A percentile compares a stretch with the other conserved stretches of the same genome.
Evolutionary conservation across 1,284 basidiomycete species (phyloP).

Genomic region (Puccinia polysora): DNA sequence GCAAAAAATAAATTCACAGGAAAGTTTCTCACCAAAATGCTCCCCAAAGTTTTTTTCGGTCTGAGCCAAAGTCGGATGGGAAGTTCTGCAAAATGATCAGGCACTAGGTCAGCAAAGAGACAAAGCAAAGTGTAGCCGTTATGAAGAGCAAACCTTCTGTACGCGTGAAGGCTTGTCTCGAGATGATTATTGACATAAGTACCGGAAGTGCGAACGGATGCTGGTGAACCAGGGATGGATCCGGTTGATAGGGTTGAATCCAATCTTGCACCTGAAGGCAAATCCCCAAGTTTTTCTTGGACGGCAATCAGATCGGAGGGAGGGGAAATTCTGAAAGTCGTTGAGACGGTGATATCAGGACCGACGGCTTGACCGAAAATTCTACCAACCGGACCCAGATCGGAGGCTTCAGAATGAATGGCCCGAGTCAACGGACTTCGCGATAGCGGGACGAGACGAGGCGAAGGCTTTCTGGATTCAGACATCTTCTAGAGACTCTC

Average conservation of each 20-base stretch:
- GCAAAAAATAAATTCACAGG: not conserved
- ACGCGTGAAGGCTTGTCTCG: constrained; percentile 4
- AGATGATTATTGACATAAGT: not conserved
- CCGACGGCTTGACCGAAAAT: constrained; percentile 12
- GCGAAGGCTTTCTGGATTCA: constrained; percentile 12
- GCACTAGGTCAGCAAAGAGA: constrained; percentile 7
- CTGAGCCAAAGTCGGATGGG: constrained; percentile 28
- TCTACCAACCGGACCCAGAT: not conserved
- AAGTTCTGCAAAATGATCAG: constrained; percentile 8
- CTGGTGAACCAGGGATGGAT: not conserved
- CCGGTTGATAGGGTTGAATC: not conserved
- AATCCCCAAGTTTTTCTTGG: constrained; percentile 18
- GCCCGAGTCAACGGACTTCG: constrained; percentile 32
- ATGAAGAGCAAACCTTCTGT: not conserved
- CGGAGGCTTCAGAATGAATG: constrained; percentile 22
- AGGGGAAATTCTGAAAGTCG: constrained; percentile 22
- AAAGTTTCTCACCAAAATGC: constrained; percentile 15
- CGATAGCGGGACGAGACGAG: not conserved
- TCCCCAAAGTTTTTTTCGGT: constrained; percentile 18
- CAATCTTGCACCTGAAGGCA: not conserved
- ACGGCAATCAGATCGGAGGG: constrained; percentile 26
- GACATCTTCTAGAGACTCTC: not conserved
- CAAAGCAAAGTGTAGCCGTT: not conserved
- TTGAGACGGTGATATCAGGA: constrained; percentile 36
- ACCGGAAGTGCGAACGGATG: not conserved